Evolutionary conservation across 441 rosid genomes (phyloP).

Genomic region (Jatropha multifida): DNA sequence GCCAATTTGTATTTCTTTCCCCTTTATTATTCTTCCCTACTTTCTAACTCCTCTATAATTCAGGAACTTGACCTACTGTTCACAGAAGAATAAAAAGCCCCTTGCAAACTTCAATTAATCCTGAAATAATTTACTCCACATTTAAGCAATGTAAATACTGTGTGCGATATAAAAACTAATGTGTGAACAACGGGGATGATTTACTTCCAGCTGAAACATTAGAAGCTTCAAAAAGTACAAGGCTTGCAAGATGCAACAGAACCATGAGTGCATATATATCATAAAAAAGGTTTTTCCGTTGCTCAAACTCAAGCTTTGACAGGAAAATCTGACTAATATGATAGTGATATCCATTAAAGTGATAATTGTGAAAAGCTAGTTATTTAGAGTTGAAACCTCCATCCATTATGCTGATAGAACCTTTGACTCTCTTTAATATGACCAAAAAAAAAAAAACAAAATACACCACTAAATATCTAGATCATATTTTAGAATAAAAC

Average conservation of each 20-base stretch:
- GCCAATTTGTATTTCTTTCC: neutral
- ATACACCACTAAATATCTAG: no score
- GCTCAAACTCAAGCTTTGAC: neutral
- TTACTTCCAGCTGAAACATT: neutral
- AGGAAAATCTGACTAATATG: neutral
- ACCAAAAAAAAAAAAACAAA: neutral
- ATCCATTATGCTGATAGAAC: neutral
- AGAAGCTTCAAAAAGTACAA: neutral
- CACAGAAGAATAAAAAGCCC: neutral
- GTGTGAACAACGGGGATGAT: neutral
- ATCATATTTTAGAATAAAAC: slow-evolving; percentile 14
- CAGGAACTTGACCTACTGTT: neutral
- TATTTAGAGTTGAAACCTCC: neutral
- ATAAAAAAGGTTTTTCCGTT: neutral
- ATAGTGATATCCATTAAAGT: neutral
- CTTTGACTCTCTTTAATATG: neutral
- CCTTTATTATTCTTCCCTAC: neutral
- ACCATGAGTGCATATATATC: neutral
- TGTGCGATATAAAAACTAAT: neutral
- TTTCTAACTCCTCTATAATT: neutral
- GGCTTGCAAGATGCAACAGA: neutral
- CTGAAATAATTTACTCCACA: neutral
- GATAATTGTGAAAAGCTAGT: neutral
- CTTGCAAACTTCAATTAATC: neutral
- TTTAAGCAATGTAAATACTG: no score